A percentile compares a stretch with the other conserved stretches of the same genome.
Evolutionary conservation across 108 stramenopile species (phyloP).

Genomic region (Bacterosira constricta): DNA sequence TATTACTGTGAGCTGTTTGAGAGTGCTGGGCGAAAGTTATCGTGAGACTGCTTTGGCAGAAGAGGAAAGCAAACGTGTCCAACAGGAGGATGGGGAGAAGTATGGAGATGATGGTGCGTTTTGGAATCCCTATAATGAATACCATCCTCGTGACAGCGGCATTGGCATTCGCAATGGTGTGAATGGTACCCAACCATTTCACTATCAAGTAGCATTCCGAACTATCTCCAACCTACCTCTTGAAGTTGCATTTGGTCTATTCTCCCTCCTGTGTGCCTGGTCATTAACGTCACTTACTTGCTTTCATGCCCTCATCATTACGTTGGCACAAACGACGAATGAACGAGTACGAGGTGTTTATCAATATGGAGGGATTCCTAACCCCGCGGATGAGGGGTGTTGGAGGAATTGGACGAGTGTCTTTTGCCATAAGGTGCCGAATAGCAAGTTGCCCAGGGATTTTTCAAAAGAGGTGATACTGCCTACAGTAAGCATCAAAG

Average conservation of each 20-base stretch:
- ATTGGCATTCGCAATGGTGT: not conserved
- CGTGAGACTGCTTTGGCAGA: slow-evolving; percentile 21
- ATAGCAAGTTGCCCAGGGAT: slow-evolving; percentile 36
- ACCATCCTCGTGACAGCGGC: not conserved
- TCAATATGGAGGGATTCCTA: slow-evolving; percentile 56
- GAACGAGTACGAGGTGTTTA: slow-evolving; percentile 83
- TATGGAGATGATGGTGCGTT: not conserved
- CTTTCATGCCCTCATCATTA: slow-evolving; percentile 82
- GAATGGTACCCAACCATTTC: not conserved
- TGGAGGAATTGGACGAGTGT: slow-evolving; percentile 68
- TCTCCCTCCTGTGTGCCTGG: slow-evolving; percentile 80
- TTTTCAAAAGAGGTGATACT: slow-evolving; percentile 47
- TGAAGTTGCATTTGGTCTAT: slow-evolving; percentile 61
- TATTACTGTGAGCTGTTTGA: slow-evolving; percentile 52
- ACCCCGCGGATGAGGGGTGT: slow-evolving; percentile 74
- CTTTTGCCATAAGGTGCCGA: slow-evolving; percentile 22
- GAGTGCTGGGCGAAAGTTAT: slow-evolving; percentile 53
- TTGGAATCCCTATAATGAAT: not conserved
- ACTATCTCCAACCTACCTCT: slow-evolving; percentile 58
- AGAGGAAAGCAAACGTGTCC: not conserved
- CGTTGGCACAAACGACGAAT: slow-evolving; percentile 85
- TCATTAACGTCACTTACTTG: slow-evolving; percentile 65
- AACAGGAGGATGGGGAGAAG: not conserved
- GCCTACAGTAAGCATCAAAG: not conserved
- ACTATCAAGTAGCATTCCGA: slow-evolving; percentile 39